A percentile compares a stretch with the other conserved stretches of the same genome.
Evolutionary conservation across 371 early-diverging fungal genomes (phyloP).

Genomic region (Haplosporangium sp.): DNA sequence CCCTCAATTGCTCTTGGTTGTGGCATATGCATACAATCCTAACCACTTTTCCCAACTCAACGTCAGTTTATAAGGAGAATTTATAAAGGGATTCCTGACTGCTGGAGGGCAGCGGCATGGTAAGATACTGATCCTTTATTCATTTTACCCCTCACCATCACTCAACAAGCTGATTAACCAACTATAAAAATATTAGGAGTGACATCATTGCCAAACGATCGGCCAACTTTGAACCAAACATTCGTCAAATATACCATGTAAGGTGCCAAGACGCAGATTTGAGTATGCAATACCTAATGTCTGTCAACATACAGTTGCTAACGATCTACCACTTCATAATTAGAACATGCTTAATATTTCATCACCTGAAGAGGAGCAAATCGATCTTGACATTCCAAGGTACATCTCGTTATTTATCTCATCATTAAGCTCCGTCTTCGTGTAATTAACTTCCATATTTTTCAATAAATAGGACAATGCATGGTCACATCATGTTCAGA

Average conservation of each 20-base stretch:
- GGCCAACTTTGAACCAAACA: slow-evolving; percentile 27
- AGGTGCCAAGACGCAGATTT: not conserved
- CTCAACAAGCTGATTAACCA: no score
- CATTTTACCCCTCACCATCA: not conserved
- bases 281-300: not conserved
- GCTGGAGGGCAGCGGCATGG: slow-evolving; percentile 76
- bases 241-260: slow-evolving; percentile 51
- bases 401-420: slow-evolving; percentile 21
- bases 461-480: slow-evolving; percentile 67
- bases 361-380: slow-evolving; percentile 70
- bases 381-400: slow-evolving; percentile 76
- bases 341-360: slow-evolving; percentile 30
- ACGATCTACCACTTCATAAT: slow-evolving; percentile 9
- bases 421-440: not conserved
- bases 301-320: no score
- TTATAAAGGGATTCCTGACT: slow-evolving; percentile 75
- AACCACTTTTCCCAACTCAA: not conserved
- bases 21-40: not conserved
- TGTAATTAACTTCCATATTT: not conserved
- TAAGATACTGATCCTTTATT: slow-evolving; percentile 27
- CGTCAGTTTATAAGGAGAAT: slow-evolving; percentile 63
- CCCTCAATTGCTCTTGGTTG: not conserved
- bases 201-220: slow-evolving; percentile 55
- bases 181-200: slow-evolving; percentile 43
- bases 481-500: slow-evolving; percentile 75